phyloP scores from a whole-genome alignment of 2,329 filamentous ascomycete species.

The Microcyclosporella mali region DNA sequence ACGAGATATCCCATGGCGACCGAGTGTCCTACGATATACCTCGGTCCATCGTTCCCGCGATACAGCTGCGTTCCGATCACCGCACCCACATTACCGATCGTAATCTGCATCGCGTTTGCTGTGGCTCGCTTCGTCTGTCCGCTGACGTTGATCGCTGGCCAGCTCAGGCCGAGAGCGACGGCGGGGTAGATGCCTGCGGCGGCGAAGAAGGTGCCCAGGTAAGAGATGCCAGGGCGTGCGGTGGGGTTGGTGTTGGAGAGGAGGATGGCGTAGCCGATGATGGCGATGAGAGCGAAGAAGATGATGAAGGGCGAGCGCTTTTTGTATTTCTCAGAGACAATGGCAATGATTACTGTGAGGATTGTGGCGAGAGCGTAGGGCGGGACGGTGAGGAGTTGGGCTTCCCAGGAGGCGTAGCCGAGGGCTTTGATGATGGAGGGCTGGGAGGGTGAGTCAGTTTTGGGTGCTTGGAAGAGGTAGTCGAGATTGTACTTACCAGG shows the following conservation, averaged over 20 bases:
- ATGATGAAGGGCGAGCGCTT: conserved; percentile 60
- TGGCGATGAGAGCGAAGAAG: conserved; percentile 36
- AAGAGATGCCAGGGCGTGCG: conserved; percentile 37
- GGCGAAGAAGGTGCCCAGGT: conserved; percentile 37
- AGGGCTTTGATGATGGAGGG: conserved; percentile 62
- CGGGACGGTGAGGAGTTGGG: conserved; percentile 35
- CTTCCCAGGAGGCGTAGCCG: conserved; percentile 26
- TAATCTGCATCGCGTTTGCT: conserved; percentile 65
- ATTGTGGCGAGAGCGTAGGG: conserved; percentile 42
- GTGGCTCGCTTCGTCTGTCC: conserved; percentile 61
- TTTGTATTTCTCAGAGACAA: conserved; percentile 53
- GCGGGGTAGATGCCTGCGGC: conserved; percentile 60
- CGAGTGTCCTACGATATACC: conserved; percentile 60
- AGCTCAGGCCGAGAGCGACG: conserved; percentile 57
- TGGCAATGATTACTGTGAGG: conserved; percentile 53
- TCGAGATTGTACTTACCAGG: conserved; percentile 35
- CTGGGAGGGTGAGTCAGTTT: conserved; percentile 10
- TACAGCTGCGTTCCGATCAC: conserved; percentile 67
- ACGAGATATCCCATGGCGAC: conserved; percentile 60
- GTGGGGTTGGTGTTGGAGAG: conserved; percentile 32
- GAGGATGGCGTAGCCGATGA: conserved; percentile 38
- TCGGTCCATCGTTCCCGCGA: conserved; percentile 52
- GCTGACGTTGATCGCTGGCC: conserved; percentile 66
- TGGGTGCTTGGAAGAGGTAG: conserved; percentile 14
- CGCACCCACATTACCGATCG: conserved; percentile 62